Evolutionary conservation across 148 eudicot species (phyloP).

Genomic region (Amaranthus palmeri): DNA sequence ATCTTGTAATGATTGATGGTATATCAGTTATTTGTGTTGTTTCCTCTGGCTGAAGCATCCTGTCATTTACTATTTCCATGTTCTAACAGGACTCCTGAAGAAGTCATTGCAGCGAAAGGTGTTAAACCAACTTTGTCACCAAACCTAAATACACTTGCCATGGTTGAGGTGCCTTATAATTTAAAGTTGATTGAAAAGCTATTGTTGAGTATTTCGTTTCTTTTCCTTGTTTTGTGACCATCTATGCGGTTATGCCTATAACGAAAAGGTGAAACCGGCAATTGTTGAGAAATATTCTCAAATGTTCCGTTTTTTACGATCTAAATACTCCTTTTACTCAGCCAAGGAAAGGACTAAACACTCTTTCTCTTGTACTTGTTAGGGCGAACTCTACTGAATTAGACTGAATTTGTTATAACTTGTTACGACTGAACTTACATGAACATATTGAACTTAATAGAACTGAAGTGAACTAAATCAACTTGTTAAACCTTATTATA

Average conservation of each 20-base stretch:
- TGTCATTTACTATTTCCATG: slow-evolving; percentile 1
- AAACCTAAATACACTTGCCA: slow-evolving; percentile 84
- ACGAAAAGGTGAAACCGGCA: neutral
- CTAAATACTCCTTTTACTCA: neutral
- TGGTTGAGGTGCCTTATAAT: slow-evolving; percentile 71
- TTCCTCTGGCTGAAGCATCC: neutral
- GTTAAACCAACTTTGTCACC: slow-evolving; percentile 98
- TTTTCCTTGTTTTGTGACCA: neutral
- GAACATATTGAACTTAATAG: no score
- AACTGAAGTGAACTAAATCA: neutral
- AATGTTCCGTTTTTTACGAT: neutral
- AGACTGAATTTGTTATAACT: no score
- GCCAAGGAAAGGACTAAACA: no score
- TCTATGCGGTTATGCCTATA: neutral
- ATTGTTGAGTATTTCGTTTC: neutral
- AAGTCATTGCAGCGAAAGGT: slow-evolving; percentile 93
- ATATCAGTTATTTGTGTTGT: neutral
- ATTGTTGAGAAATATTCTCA: neutral
- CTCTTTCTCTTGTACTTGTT: no score
- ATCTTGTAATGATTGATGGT: no score
- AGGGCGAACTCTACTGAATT: no score
- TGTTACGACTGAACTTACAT: no score
- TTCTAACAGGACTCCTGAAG: slow-evolving; percentile 85
- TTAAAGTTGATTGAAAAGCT: neutral
- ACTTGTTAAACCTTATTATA: no score